Base-by-base conservation (phyloP, 2,329 filamentous ascomycete species). In the Penicillium sp. region DNA sequence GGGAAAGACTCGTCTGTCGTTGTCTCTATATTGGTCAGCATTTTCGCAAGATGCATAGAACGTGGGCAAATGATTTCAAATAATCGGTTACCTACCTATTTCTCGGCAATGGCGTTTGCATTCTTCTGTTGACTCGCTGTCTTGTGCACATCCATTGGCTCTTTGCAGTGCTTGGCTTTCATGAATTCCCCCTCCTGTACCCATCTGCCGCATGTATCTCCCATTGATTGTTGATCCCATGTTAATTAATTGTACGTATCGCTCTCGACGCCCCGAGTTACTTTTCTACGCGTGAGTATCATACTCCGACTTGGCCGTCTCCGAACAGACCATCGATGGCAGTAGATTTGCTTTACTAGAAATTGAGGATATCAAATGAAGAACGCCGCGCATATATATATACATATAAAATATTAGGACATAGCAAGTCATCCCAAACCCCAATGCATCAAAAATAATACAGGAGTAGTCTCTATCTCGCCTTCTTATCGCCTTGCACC, bases 401-500 rank as follows among this genome's bases (percentile, higher is more conserved):
- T n/a, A n/a, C n/a, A n/a, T n/a, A n/a, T n/a, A n/a, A n/a, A n/a
- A n/a, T n/a, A n/a, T n/a, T n/a, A n/a, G n/a, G n/a, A n/a, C n/a
- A n/a, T n/a, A n/a, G n/a, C n/a, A n/a, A n/a, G n/a, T n/a, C n/a
- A n/a, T n/a, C n/a, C n/a, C n/a, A n/a, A n/a, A n/a, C n/a, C n/a
- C n/a, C n/a, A n/a, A n/a, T n/a, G n/a, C n/a, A n/a, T n/a, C n/a
- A n/a, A n/a, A n/a, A n/a, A n/a, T n/a, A 6, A n/a, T 27, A 6
- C 6, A 4, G 14, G 11, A n/a, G 14, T 13, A 30, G 7, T 7
- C n/a, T 18, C 34, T 42, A 55, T 30, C 37, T 49, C 20, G 31
- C 50, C 39, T 60, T 59, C 37, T 53, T 57, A 16, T 37, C 48
- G 16, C 48, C 43, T 20, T 15, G 28, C 14, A 28, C 23, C 25